Evolutionary conservation across 495 filamentous ascomycete genomes (phyloP).

Genomic region (Penicillium ochrochloron): DNA sequence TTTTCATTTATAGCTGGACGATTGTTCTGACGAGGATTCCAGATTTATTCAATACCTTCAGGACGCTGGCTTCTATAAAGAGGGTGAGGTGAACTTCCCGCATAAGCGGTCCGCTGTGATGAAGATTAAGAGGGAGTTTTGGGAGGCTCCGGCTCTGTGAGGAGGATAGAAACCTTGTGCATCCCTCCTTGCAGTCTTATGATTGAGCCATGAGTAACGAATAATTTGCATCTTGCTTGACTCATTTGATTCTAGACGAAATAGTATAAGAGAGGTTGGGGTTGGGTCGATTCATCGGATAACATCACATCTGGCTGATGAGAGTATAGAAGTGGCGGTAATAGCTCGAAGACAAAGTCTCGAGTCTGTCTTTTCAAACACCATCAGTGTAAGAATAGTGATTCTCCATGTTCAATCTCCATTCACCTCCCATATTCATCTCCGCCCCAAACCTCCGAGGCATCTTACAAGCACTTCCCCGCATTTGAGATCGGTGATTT

Average conservation of each 20-base stretch:
- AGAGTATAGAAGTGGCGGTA: neutral
- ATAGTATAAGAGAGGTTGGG: neutral
- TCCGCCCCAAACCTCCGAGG: slow-evolving; percentile 1
- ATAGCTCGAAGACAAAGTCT: neutral
- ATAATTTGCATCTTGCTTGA: neutral
- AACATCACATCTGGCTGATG: neutral
- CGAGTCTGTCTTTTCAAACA: neutral
- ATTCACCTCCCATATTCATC: neutral
- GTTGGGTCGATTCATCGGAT: neutral
- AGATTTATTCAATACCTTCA: slow-evolving; percentile 78
- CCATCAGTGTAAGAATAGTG: neutral
- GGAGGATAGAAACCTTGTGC: neutral
- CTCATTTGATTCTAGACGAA: neutral
- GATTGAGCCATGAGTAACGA: slow-evolving; percentile 11
- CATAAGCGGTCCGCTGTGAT: slow-evolving; percentile 93
- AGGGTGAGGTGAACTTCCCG: slow-evolving; percentile 84
- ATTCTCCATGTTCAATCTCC: neutral
- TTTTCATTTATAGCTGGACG: neutral
- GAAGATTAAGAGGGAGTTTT: slow-evolving; percentile 78
- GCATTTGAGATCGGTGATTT: slow-evolving; percentile 21
- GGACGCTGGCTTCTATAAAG: slow-evolving; percentile 81
- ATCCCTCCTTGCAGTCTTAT: neutral
- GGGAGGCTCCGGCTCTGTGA: slow-evolving; percentile 77
- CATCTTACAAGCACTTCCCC: slow-evolving; percentile 13
- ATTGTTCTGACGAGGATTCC: slow-evolving; percentile 15